Percentiles rank a stretch among this genome's conserved stretches.
Evolutionary conservation across 2,329 filamentous ascomycete species (phyloP).

Genomic region (Cytospora paraplurivora): DNA sequence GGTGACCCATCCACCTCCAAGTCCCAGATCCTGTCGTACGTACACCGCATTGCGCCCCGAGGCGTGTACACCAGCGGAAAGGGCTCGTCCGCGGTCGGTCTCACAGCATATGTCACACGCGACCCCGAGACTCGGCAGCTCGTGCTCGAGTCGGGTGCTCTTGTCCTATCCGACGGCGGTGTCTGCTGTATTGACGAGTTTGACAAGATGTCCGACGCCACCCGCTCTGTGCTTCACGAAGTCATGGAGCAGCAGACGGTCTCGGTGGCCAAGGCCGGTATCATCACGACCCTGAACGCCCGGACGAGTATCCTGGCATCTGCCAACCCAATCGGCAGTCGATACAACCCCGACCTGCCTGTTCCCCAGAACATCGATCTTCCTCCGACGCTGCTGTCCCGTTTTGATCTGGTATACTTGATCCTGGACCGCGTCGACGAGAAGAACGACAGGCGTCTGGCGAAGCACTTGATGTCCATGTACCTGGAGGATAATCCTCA

Average conservation of each 20-base stretch:
- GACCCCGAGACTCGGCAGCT: constrained; percentile 80
- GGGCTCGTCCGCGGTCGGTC: constrained; percentile 78
- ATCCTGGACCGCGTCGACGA: constrained; percentile 95
- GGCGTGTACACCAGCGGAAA: constrained; percentile 81
- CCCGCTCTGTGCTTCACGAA: constrained; percentile 80
- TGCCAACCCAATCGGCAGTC: constrained; percentile 95
- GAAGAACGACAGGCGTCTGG: constrained; percentile 81
- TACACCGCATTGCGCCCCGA: constrained; percentile 96
- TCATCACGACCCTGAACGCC: constrained; percentile 95
- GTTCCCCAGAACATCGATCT: constrained; percentile 98
- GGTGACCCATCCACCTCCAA: constrained; percentile 97
- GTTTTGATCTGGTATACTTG: constrained; percentile 96
- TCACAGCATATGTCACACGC: constrained; percentile 79
- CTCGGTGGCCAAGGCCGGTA: constrained; percentile 85
- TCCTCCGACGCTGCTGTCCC: constrained; percentile 88
- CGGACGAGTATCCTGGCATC: constrained; percentile 94
- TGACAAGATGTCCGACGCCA: constrained; percentile 81
- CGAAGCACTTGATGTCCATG: constrained; percentile 91
- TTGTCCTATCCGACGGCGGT: constrained; percentile 78
- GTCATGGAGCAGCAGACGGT: constrained; percentile 89
- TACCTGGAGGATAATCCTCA: constrained; percentile 95
- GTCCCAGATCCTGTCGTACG: constrained; percentile 90
- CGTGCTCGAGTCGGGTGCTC: constrained; percentile 76
- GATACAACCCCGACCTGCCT: constrained; percentile 93
- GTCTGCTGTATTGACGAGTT: constrained; percentile 87